Evolutionary conservation across 768 basidiomycete genomes (phyloP).

Genomic region (Saitozyma podzolica): DNA sequence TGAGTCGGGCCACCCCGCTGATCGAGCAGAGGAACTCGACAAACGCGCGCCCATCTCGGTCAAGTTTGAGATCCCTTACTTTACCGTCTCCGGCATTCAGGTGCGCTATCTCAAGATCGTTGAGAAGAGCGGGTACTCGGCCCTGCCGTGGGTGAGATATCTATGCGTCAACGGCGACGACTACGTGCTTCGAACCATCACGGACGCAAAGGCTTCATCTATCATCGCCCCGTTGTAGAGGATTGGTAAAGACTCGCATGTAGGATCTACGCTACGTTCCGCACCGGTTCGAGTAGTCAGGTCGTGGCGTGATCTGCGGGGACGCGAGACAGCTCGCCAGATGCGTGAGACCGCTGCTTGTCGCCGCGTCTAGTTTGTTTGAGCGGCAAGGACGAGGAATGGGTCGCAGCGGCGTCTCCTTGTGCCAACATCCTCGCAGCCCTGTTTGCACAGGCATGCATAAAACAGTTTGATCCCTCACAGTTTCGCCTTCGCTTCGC

Average conservation of each 20-base stretch:
- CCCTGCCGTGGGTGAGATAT: constrained; percentile 89
- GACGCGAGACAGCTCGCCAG: no score
- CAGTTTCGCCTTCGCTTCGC: constrained; percentile 17
- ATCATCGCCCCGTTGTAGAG: constrained; percentile 47
- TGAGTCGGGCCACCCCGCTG: constrained; percentile 51
- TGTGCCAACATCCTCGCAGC: no score
- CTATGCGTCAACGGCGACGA: constrained; percentile 64
- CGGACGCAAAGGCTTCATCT: constrained; percentile 48
- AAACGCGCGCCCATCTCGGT: constrained; percentile 94
- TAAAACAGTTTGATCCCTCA: background rate
- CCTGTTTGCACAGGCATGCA: no score
- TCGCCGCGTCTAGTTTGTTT: no score
- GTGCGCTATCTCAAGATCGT: constrained; percentile 98
- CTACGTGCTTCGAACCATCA: constrained; percentile 51
- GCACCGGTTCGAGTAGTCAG: no score
- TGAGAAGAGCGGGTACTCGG: constrained; percentile 90
- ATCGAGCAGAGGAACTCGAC: constrained; percentile 65
- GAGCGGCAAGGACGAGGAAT: no score
- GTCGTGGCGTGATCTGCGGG: no score
- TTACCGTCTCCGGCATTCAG: constrained; percentile 97
- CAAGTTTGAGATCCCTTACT: constrained; percentile 98
- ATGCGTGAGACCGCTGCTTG: no score
- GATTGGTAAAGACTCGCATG: no score
- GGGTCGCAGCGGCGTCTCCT: no score
- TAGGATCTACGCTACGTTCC: no score